Percentiles rank a stretch among this genome's conserved stretches.
Evolutionary conservation across 768 basidiomycete genomes (phyloP).

Genomic region (Melanogaster broomeanus): DNA sequence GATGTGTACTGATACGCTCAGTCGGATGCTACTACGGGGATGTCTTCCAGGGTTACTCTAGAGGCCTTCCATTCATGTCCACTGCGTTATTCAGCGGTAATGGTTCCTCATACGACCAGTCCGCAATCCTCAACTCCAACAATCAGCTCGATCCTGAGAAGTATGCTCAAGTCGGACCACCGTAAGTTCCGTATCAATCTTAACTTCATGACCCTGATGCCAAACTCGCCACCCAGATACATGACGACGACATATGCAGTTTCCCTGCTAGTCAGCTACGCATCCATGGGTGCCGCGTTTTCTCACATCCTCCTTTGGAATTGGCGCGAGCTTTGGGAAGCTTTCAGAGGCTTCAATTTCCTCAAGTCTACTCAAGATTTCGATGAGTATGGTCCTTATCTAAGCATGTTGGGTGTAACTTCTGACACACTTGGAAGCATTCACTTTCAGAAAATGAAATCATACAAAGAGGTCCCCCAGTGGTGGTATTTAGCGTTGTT

Average conservation of each 20-base stretch:
- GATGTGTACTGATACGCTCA: background rate
- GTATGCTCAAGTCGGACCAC: constrained; percentile 11
- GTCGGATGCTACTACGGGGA: constrained; percentile 36
- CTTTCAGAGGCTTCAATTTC: constrained; percentile 18
- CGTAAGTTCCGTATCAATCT: constrained; percentile 3
- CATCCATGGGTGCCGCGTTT: constrained; percentile 33
- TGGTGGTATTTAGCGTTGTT: constrained; percentile 52
- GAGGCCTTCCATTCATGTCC: constrained; percentile 48
- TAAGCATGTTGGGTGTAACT: background rate
- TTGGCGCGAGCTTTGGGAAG: constrained; percentile 43
- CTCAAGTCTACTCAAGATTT: constrained; percentile 26
- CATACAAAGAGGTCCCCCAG: constrained; percentile 54
- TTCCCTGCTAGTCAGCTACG: constrained; percentile 9
- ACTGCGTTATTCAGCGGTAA: constrained; percentile 41
- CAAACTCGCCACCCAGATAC: constrained; percentile 2
- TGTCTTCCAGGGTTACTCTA: constrained; percentile 41
- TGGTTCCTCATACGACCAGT: constrained; percentile 13
- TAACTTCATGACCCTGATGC: constrained; percentile 3
- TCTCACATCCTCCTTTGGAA: constrained; percentile 54
- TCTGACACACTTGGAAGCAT: background rate
- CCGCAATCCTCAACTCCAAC: constrained; percentile 10
- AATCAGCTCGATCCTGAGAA: constrained; percentile 8
- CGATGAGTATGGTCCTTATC: background rate
- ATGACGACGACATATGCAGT: constrained; percentile 18
- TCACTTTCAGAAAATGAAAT: constrained; percentile 45